Conservation (phyloP, 371 early-diverging fungal species). For the Circinella minor region DNA sequence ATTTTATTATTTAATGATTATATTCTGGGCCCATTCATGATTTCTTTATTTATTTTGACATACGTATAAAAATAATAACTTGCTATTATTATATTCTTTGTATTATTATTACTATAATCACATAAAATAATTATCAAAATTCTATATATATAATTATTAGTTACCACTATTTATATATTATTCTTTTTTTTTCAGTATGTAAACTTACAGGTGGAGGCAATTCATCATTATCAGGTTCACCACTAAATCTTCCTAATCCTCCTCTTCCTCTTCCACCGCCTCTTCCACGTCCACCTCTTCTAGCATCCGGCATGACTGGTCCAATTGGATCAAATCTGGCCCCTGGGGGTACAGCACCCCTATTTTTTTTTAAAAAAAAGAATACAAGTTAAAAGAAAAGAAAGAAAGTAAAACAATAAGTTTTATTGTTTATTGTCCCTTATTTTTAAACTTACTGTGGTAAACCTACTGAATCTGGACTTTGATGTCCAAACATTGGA, state of each 20-base stretch:
- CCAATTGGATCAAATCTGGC: slow-evolving; percentile 94
- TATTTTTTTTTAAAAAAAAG: slow-evolving; percentile 12
- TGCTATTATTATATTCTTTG: too few relatives aligned
- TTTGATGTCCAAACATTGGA: slow-evolving; percentile 79
- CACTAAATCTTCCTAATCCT: slow-evolving; percentile 46
- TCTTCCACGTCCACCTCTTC: slow-evolving; percentile 35
- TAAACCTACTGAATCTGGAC: slow-evolving; percentile 35
- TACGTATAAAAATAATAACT: too few relatives aligned
- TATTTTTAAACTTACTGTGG: slow-evolving; percentile 45
- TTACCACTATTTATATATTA: not conserved
- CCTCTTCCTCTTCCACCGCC: slow-evolving; percentile 38
- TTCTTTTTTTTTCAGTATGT: not conserved
- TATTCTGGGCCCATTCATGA: too few relatives aligned
- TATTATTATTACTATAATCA: not conserved
- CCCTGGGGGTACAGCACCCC: slow-evolving; percentile 90
- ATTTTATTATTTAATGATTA: too few relatives aligned
- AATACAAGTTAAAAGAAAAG: slow-evolving; percentile 17
- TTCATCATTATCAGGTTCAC: slow-evolving; percentile 84
- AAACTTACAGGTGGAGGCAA: slow-evolving; percentile 72
- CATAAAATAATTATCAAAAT: slow-evolving; percentile 8
- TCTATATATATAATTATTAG: not conserved
- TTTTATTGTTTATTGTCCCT: slow-evolving; percentile 5
- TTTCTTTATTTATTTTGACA: too few relatives aligned
- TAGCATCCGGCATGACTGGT: slow-evolving; percentile 71
- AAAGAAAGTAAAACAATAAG: slow-evolving; percentile 25